Conservation (phyloP, 1,139 yeast species). For the Kodamaea ohmeri region DNA sequence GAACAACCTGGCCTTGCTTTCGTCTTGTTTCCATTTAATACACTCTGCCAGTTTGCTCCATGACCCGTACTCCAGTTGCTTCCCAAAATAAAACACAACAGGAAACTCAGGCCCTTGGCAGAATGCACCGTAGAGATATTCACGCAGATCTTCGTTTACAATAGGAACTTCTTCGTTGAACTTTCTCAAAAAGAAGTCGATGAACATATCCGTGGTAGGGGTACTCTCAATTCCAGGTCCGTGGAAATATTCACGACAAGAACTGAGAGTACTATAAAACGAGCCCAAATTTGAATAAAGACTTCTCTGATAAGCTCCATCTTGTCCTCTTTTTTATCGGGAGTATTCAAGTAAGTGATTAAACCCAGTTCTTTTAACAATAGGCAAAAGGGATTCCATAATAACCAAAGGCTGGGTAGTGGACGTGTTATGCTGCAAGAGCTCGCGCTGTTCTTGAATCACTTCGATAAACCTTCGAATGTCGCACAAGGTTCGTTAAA, state of each 20-base stretch:
- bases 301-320: slow-evolving; percentile 12
- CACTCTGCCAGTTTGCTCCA: slow-evolving; percentile 20
- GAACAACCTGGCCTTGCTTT: slow-evolving; percentile 34
- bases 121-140: slow-evolving; percentile 66
- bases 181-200: slow-evolving; percentile 41
- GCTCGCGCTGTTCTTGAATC: neutral
- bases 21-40: slow-evolving; percentile 8
- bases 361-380: slow-evolving; percentile 24
- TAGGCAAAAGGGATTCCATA: slow-evolving; percentile 20
- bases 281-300: slow-evolving; percentile 21
- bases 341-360: slow-evolving; percentile 23
- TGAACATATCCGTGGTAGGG: slow-evolving; percentile 21
- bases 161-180: slow-evolving; percentile 44
- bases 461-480: neutral
- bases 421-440: neutral
- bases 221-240: neutral
- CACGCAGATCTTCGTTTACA: slow-evolving; percentile 28
- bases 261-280: slow-evolving; percentile 28
- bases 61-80: slow-evolving; percentile 14
- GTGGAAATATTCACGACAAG: slow-evolving; percentile 19
- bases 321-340: slow-evolving; percentile 9
- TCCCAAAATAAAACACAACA: slow-evolving; percentile 58
- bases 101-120: slow-evolving; percentile 75
- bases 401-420: slow-evolving; percentile 10
- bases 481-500: neutral